Percentiles rank a stretch among this genome's conserved stretches.
Evolutionary conservation across 164 flowering plant genomes (phyloP).

Genomic region (Vitis labrusca): DNA sequence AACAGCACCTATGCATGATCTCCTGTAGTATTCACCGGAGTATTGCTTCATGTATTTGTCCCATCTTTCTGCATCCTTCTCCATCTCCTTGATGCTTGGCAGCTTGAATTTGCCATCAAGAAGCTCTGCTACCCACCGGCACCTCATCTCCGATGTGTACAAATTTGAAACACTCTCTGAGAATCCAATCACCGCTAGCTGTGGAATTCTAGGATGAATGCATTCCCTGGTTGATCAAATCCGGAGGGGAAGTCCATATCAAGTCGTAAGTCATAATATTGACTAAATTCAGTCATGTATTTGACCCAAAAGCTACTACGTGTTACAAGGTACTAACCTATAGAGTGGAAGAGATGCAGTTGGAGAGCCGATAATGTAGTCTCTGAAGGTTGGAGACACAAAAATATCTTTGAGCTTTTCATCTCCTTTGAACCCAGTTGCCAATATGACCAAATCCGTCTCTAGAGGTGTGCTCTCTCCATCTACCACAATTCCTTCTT

Average conservation of each 20-base stretch:
- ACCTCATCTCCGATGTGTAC: constrained; percentile 59
- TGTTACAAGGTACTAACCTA: constrained; percentile 33
- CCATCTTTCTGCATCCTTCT: constrained; percentile 47
- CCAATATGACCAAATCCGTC: constrained; percentile 59
- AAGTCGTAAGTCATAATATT: no score
- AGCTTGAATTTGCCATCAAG: constrained; percentile 42
- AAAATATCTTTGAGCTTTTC: constrained; percentile 54
- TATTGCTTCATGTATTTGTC: constrained; percentile 42
- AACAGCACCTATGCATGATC: constrained; percentile 41
- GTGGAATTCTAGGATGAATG: constrained; percentile 64
- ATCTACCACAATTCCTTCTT: constrained; percentile 50
- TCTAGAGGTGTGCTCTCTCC: constrained; percentile 30
- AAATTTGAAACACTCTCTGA: constrained; percentile 54
- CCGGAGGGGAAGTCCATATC: background rate
- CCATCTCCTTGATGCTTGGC: constrained; percentile 57
- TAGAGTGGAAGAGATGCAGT: constrained; percentile 41
- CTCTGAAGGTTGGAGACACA: constrained; percentile 36
- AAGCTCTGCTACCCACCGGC: constrained; percentile 56
- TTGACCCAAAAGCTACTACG: no score
- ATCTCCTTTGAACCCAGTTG: constrained; percentile 61
- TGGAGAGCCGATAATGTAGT: constrained; percentile 31
- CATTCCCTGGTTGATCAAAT: constrained; percentile 32
- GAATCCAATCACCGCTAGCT: constrained; percentile 57
- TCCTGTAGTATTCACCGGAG: constrained; percentile 31
- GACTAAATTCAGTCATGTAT: no score